These are phyloP conservation scores for Diutina mesorugosa DNA, from an alignment of 1,139 yeast genomes.

Conservation along the genomic window DNA sequence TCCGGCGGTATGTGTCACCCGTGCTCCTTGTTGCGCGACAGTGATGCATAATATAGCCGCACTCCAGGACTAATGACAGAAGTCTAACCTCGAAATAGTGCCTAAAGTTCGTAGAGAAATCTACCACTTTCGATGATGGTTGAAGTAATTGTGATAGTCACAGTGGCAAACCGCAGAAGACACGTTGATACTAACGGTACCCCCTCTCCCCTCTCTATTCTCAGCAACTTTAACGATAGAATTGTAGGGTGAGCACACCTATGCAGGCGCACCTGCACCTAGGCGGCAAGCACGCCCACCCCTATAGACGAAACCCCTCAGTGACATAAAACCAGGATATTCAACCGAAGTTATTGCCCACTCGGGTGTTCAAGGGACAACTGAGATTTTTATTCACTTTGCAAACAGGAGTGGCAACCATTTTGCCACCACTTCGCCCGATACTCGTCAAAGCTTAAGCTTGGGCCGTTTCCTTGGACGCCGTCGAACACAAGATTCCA, in stretches of 20 bases:
- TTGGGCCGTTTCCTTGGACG: not conserved
- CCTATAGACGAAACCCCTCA: not conserved
- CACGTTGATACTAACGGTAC: not conserved
- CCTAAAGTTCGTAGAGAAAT: too few relatives aligned
- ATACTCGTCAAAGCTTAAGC: not conserved
- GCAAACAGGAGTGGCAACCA: not conserved
- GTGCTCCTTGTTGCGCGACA: not conserved
- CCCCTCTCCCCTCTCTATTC: not conserved
- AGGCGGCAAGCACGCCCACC: not conserved
- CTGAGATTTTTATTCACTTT: not conserved
- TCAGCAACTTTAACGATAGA: not conserved
- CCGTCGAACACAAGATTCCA: not conserved
- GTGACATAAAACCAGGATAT: not conserved
- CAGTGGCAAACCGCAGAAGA: not conserved
- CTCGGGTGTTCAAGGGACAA: not conserved
- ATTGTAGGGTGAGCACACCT: not conserved
- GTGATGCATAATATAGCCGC: not conserved
- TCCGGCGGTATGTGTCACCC: not conserved
- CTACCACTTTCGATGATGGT: not conserved
- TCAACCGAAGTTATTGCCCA: not conserved
- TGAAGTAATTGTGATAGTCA: too few relatives aligned
- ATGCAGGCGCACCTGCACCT: conserved; percentile 2
- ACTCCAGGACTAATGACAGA: not conserved
- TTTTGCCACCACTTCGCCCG: not conserved
- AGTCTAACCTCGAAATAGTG: not conserved